Percentiles rank a stretch among this genome's conserved stretches.
These are phyloP conservation scores for Hylodesmum podocarpum DNA, from an alignment of 306 rosid genomes.

Conservation along the genomic window DNA sequence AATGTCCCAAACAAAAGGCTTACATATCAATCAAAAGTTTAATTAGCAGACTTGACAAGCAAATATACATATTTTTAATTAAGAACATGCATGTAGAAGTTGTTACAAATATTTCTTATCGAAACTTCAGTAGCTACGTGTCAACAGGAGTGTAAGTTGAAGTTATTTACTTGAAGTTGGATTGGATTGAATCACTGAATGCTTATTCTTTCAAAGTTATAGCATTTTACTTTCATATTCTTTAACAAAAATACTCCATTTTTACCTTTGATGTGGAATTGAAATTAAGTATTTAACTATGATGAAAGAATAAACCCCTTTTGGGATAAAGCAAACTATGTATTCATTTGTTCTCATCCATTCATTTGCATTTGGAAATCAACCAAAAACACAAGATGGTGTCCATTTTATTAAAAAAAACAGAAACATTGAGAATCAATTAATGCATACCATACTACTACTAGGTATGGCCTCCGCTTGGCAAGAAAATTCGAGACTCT, in stretches of 20 bases:
- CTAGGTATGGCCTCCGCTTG: constrained; percentile 85
- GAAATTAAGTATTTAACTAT: too few relatives aligned
- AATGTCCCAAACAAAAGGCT: not conserved
- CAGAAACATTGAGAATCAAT: too few relatives aligned
- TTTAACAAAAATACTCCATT: too few relatives aligned
- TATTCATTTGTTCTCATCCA: constrained; percentile 39
- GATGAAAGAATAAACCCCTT: too few relatives aligned
- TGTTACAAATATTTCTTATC: not conserved
- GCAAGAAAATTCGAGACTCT: constrained; percentile 77
- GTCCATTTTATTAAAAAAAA: not conserved
- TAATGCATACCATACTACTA: too few relatives aligned
- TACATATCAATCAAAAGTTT: not conserved
- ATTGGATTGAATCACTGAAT: too few relatives aligned
- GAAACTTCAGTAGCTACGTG: not conserved
- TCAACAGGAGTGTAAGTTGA: too few relatives aligned
- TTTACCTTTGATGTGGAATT: too few relatives aligned
- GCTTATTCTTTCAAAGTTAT: too few relatives aligned
- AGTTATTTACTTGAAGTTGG: too few relatives aligned
- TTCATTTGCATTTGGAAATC: constrained; percentile 25
- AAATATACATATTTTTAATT: not conserved
- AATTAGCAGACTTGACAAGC: not conserved
- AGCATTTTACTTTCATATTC: too few relatives aligned
- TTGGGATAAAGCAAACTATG: not conserved
- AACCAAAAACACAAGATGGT: constrained; percentile 15
- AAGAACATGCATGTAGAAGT: not conserved